A percentile compares a stretch with the other conserved stretches of the same genome.
These are phyloP conservation scores for Penicillium tannophilum DNA, from an alignment of 495 filamentous ascomycete species.

Conservation along the genomic window DNA sequence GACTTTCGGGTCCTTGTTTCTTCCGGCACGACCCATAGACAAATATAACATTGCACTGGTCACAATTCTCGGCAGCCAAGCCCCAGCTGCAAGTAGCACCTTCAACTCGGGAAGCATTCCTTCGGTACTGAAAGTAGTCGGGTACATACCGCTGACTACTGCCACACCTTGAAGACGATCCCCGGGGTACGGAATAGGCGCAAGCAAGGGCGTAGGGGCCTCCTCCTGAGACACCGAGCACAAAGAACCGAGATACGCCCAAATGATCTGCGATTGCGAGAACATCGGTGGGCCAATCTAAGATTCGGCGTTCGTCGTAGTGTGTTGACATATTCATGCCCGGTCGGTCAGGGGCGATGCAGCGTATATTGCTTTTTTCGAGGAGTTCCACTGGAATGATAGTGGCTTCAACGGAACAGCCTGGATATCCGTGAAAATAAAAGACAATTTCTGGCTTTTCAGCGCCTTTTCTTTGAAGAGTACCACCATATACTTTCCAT, in stretches of 20 bases:
- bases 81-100: constrained; percentile 1
- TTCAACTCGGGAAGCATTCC: constrained; percentile 12
- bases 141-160: constrained; percentile 12
- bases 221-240: constrained; percentile 17
- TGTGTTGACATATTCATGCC: constrained; percentile 15
- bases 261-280: constrained; percentile 15
- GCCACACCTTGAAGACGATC: constrained; percentile 10
- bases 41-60: constrained; percentile 8
- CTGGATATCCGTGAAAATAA: constrained; percentile 19
- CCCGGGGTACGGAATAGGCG: constrained; percentile 8
- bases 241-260: constrained; percentile 9
- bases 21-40: constrained; percentile 6
- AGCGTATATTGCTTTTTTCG: neutral
- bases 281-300: constrained; percentile 17
- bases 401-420: constrained; percentile 12
- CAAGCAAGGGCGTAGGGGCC: constrained; percentile 15
- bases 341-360: constrained; percentile 12
- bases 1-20: constrained; percentile 7
- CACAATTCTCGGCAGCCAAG: constrained; percentile 12
- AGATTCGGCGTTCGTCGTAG: constrained; percentile 4
- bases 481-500: constrained; percentile 9
- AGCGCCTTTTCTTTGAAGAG: constrained; percentile 1
- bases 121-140: neutral
- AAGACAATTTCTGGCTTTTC: neutral
- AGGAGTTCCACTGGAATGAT: constrained; percentile 1